Evolutionary conservation across 108 stramenopile species (phyloP), one percentile per base, ranked within the genome.

Genomic region (Cyclotella sp.): DNA sequence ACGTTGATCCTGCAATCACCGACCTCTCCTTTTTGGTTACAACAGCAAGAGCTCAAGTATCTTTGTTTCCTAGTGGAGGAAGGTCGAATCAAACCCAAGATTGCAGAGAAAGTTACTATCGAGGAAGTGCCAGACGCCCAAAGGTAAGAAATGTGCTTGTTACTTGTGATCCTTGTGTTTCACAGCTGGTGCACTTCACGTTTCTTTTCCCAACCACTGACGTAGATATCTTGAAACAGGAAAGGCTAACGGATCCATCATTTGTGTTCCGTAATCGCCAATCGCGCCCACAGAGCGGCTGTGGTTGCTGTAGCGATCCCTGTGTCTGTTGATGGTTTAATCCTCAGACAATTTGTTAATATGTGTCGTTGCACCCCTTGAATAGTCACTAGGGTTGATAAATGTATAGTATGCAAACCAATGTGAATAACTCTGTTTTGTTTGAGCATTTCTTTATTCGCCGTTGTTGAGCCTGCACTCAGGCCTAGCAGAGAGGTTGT

Each of bases 51-150:
- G 43, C 41, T 89, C n/a, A 73, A 81, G 46, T 74, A 83, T 29
- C 64, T 89, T 0, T 84, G 87, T 43, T 80, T 84, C 24, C 68
- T 87, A 26, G 61, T 89, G 47, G 65, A 82, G 45, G 72, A 73
- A 12, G 61, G 76, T 13, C 53, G 80, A 44, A 78, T 89, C 40
- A 85, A 84, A 42, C 86, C 89, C 7, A 68, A 85, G 60, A 87
- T 87, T 78, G 79, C 83, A 52, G 75, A 87, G 41, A 72, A 79
- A 18, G 72, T 89, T 39, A 49, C 71, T 13, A 52, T 89, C 13
- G 70, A 73, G 15, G 83, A 87, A 44, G 86, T 89, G 0, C 77
- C 84, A 11, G 75, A 78, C 34, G 77, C 82, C 1, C 89, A 89
- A 63, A 63, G 39, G 61, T 63, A 3, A 63, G 61, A 41, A 58